Conservation (phyloP, 2,329 filamentous ascomycete genomes). For the Trichoderma atrobrunneum region DNA sequence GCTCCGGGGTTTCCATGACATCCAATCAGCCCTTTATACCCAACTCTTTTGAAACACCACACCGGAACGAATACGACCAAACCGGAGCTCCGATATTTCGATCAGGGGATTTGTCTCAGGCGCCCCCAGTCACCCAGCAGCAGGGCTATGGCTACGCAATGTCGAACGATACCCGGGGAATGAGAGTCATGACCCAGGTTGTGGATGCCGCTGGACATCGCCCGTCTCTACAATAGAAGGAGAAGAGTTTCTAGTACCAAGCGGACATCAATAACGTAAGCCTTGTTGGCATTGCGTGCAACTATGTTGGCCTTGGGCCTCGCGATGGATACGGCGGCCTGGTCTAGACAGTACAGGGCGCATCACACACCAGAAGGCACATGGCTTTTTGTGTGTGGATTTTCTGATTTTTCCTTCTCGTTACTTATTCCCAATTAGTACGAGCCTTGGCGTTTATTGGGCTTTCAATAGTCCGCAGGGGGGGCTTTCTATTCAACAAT, state of each 20-base stretch:
- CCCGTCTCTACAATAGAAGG: constrained; percentile 27
- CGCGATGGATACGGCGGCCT: constrained; percentile 22
- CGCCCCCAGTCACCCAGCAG: constrained; percentile 30
- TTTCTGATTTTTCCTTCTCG: not conserved
- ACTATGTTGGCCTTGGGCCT: not conserved
- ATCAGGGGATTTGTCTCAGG: constrained; percentile 30
- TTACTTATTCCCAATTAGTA: not conserved
- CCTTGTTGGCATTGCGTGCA: not conserved
- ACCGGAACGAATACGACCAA: constrained; percentile 34
- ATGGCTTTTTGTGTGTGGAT: not conserved
- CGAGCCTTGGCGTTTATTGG: constrained; percentile 11
- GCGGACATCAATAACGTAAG: not conserved
- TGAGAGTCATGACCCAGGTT: constrained; percentile 30
- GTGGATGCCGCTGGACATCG: constrained; percentile 31
- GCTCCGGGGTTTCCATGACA: constrained; percentile 32
- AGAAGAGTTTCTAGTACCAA: not conserved
- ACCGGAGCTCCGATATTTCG: constrained; percentile 35
- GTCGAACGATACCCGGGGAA: constrained; percentile 32
- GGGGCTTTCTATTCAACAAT: not conserved
- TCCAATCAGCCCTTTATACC: constrained; percentile 35
- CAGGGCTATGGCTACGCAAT: constrained; percentile 36
- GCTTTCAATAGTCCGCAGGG: not conserved
- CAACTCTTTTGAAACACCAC: constrained; percentile 35
- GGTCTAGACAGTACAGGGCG: constrained; percentile 33
- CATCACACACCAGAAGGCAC: not conserved